Percentiles rank a stretch among this genome's conserved stretches.
phyloP scores from a whole-genome alignment of 352 stramenopile species.

The Blastocystis sp. region DNA sequence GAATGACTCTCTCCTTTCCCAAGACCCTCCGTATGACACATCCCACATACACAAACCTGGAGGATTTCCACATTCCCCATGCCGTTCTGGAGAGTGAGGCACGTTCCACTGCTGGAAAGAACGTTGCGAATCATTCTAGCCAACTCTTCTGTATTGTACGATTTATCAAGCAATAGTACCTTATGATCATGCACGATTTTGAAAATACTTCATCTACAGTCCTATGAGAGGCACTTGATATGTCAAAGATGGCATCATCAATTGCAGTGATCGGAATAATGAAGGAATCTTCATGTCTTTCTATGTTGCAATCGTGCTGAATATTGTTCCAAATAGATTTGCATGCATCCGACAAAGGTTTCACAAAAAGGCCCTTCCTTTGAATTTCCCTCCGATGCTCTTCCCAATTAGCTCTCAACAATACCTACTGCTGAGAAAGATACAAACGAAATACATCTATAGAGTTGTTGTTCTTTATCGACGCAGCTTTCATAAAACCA shows the following conservation, averaged over 20 bases:
- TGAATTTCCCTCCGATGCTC: constrained; percentile 7
- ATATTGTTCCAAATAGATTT: constrained; percentile 44
- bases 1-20: constrained; percentile 35
- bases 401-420: constrained; percentile 34
- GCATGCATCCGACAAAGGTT: constrained; percentile 1
- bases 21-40: background rate
- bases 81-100: constrained; percentile 56
- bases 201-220: background rate
- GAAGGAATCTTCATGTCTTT: background rate
- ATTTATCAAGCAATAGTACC: constrained; percentile 46
- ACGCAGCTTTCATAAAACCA: constrained; percentile 35
- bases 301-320: background rate
- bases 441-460: background rate
- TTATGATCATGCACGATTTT: background rate
- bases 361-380: constrained; percentile 3
- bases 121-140: constrained; percentile 9
- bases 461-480: background rate
- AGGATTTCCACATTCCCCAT: constrained; percentile 62
- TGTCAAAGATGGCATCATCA: constrained; percentile 46
- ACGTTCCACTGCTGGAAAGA: background rate
- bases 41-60: background rate
- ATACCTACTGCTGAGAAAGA: background rate
- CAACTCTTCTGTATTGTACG: constrained; percentile 13
- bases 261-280: background rate
- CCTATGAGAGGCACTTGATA: background rate